Evolutionary conservation across 306 rosid genomes (phyloP).

Genomic region (Trifolium pratense): DNA sequence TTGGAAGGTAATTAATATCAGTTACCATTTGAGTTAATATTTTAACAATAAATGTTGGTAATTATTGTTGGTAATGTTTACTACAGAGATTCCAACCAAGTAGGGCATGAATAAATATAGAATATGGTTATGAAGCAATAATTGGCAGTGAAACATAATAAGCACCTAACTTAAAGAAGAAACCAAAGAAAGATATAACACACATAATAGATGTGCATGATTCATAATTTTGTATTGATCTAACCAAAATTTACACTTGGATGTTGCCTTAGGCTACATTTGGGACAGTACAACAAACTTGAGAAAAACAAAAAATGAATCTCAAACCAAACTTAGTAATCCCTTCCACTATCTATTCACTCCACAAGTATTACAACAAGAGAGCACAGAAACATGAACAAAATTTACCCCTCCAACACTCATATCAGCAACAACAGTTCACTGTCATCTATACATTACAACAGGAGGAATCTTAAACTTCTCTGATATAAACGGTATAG

Average conservation of each 20-base stretch:
- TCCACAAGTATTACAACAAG: slow-evolving; percentile 38
- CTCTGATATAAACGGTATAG: slow-evolving; percentile 72
- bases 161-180: background rate
- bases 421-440: background rate
- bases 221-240: slow-evolving; percentile 44
- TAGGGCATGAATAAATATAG: background rate
- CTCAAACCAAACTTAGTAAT: slow-evolving; percentile 39
- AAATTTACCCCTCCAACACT: slow-evolving; percentile 36
- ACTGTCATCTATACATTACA: slow-evolving; percentile 27
- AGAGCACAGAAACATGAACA: slow-evolving; percentile 28
- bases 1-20: background rate
- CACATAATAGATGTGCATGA: slow-evolving; percentile 19
- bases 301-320: slow-evolving; percentile 42
- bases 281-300: slow-evolving; percentile 46
- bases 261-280: slow-evolving; percentile 55
- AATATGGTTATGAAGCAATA: slow-evolving; percentile 11
- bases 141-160: slow-evolving; percentile 5
- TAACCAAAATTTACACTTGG: slow-evolving; percentile 57
- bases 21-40: slow-evolving; percentile 5
- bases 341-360: slow-evolving; percentile 44
- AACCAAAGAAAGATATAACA: slow-evolving; percentile 12
- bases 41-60: background rate
- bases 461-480: slow-evolving; percentile 82
- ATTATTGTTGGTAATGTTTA: too few species aligned
- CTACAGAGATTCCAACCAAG: background rate